Conservation (phyloP, 768 basidiomycete genomes). For the Tephrocybe rancida region DNA sequence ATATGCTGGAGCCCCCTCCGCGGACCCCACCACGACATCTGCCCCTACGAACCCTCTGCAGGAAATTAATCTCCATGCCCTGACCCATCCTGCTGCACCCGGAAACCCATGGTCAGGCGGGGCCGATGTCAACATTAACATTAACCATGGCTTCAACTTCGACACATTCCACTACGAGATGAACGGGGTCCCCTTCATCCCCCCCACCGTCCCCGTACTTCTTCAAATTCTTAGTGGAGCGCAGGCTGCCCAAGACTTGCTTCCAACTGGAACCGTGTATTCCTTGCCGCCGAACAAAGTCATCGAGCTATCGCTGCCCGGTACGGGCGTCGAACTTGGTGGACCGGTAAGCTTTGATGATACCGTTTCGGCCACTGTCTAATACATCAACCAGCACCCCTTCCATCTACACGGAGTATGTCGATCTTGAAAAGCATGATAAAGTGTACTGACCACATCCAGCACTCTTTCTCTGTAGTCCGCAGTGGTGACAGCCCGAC, state of each 20-base stretch:
- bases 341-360: conserved; percentile 25
- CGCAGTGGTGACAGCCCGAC: conserved; percentile 27
- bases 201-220: conserved; percentile 47
- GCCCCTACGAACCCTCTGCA: conserved; percentile 26
- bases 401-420: conserved; percentile 33
- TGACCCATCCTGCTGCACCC: conserved; percentile 26
- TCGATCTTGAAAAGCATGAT: background rate
- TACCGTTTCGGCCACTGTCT: background rate
- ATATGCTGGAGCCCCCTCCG: conserved; percentile 42
- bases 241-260: conserved; percentile 36
- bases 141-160: conserved; percentile 27
- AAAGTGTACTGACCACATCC: background rate
- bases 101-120: conserved; percentile 33
- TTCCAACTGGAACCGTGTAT: conserved; percentile 41
- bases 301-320: conserved; percentile 48
- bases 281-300: conserved; percentile 43
- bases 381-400: conserved; percentile 19
- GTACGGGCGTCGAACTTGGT: conserved; percentile 23
- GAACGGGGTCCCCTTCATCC: conserved; percentile 32
- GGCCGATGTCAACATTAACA: conserved; percentile 43
- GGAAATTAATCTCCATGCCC: conserved; percentile 43
- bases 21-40: conserved; percentile 42
- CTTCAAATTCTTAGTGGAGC: conserved; percentile 52
- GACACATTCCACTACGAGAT: conserved; percentile 20
- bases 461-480: conserved; percentile 41